A percentile compares a stretch with the other conserved stretches of the same genome.
phyloP scores from a whole-genome alignment of 163 green algal genomes.

The Volvox carteri region DNA sequence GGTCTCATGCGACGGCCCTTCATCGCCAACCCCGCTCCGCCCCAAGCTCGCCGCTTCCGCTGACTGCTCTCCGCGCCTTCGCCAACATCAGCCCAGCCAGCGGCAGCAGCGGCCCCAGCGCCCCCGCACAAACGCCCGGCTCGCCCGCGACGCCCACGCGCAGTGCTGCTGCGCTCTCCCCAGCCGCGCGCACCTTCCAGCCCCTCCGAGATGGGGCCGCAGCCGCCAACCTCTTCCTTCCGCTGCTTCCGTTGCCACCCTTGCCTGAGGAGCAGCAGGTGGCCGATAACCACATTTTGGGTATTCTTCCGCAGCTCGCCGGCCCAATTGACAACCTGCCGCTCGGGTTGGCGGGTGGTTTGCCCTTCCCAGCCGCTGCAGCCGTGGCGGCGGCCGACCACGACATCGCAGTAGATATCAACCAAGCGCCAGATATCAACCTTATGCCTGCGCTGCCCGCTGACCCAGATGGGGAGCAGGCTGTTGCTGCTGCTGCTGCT shows the following conservation, averaged over 20 bases:
- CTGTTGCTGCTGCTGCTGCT: not conserved
- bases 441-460: not conserved
- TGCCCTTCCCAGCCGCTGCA: not conserved
- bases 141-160: not conserved
- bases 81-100: not conserved
- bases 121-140: not conserved
- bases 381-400: not conserved
- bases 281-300: not conserved
- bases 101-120: not conserved
- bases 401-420: not conserved
- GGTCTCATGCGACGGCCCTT: not conserved
- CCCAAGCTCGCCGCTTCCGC: conserved; percentile 10
- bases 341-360: too few relatives aligned
- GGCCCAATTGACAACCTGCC: not conserved
- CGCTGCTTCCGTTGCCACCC: not conserved
- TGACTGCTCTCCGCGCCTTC: not conserved
- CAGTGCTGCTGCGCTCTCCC: not conserved
- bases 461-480: too few relatives aligned
- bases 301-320: not conserved
- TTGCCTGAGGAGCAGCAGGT: not conserved
- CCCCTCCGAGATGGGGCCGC: not conserved
- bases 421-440: too few relatives aligned
- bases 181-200: not conserved
- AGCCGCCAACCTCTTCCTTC: not conserved
- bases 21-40: not conserved